A percentile compares a stretch with the other conserved stretches of the same genome.
Conservation (phyloP, 768 basidiomycete species). For the Jaapia argillacea region DNA sequence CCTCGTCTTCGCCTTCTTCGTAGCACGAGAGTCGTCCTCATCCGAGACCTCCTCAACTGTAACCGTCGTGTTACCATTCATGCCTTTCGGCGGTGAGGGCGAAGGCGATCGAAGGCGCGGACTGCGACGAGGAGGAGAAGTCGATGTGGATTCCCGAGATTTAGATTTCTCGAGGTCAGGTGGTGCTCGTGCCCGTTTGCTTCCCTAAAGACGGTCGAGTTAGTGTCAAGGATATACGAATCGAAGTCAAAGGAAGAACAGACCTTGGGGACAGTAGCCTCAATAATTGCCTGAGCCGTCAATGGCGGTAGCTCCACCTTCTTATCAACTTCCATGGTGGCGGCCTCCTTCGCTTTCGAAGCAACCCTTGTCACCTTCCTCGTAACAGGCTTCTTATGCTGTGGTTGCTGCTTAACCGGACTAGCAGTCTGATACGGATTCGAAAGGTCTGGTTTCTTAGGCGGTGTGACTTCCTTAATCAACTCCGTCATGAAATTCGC, state of each 20-base stretch:
- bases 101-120: background rate
- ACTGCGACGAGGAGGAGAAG: conserved; percentile 6
- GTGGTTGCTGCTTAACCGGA: conserved; percentile 42
- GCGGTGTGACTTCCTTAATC: conserved; percentile 60
- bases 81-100: conserved; percentile 9
- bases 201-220: conserved; percentile 38
- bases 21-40: conserved; percentile 24
- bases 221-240: background rate
- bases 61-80: conserved; percentile 4
- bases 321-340: conserved; percentile 17
- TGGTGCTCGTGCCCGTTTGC: conserved; percentile 71
- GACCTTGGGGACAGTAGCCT: conserved; percentile 70
- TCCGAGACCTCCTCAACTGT: conserved; percentile 29
- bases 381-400: conserved; percentile 23
- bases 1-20: conserved; percentile 46
- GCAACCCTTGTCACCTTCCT: conserved; percentile 33
- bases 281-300: conserved; percentile 62
- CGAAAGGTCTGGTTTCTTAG: conserved; percentile 53
- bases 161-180: conserved; percentile 33
- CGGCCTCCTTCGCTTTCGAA: conserved; percentile 25
- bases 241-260: conserved; percentile 13
- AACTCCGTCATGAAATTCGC: conserved; percentile 62
- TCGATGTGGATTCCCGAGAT: conserved; percentile 4
- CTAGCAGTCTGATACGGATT: conserved; percentile 75
- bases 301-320: conserved; percentile 11